phyloP scores from a whole-genome alignment of 139 green algal genomes.

The Volvox africanus region DNA sequence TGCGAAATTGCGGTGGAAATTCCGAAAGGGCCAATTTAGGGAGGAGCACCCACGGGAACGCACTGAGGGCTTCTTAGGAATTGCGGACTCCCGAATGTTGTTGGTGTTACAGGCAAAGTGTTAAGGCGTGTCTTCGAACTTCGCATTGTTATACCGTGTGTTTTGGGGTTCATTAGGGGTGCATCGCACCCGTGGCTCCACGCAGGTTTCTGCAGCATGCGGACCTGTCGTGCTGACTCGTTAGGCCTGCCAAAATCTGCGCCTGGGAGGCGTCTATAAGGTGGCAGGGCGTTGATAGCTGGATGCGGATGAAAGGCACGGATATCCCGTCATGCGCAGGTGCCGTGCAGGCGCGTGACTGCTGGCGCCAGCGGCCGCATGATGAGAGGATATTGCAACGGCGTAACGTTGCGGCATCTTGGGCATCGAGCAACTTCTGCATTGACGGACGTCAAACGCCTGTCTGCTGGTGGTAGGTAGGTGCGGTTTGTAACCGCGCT shows the following conservation, averaged over 20 bases:
- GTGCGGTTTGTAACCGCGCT: not conserved
- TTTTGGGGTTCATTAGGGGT: no score
- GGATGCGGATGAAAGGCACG: slow-evolving; percentile 25
- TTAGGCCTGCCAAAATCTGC: not conserved
- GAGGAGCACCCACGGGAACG: not conserved
- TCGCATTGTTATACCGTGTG: no score
- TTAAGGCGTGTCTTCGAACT: no score
- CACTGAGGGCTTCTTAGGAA: not conserved
- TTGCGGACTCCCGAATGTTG: not conserved
- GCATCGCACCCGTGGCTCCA: no score
- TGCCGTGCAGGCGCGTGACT: slow-evolving; percentile 14
- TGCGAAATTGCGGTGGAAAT: not conserved
- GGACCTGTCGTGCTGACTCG: no score
- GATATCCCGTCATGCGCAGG: slow-evolving; percentile 12
- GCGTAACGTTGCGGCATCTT: not conserved
- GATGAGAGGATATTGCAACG: slow-evolving; percentile 2
- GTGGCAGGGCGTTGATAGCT: not conserved
- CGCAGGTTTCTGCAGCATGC: no score
- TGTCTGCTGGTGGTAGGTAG: slow-evolving; percentile 15
- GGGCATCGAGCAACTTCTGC: slow-evolving; percentile 2
- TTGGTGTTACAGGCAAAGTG: not conserved
- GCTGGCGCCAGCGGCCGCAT: not conserved
- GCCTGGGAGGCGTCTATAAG: not conserved
- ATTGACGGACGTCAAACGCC: not conserved
- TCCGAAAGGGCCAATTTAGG: not conserved